Conservation (phyloP, 257 asterid genomes). For the Knoxia roxburghii region DNA sequence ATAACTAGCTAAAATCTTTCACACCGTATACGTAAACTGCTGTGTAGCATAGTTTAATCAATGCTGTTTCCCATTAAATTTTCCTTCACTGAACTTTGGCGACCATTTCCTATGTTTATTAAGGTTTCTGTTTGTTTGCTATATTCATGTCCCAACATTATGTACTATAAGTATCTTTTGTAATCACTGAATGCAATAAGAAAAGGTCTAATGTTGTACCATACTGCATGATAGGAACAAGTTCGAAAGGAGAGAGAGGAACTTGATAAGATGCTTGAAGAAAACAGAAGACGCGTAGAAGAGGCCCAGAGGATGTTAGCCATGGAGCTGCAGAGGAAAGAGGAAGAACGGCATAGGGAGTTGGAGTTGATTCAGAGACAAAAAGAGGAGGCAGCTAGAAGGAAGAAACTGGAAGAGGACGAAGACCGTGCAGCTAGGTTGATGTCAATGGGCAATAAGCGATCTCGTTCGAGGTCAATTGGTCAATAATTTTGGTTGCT, state of each 20-base stretch:
- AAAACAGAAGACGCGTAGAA: constrained; percentile 83
- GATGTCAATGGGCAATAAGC: constrained; percentile 32
- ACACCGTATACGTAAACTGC: neutral
- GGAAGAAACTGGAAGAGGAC: constrained; percentile 66
- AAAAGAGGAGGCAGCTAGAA: constrained; percentile 74
- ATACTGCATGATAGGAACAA: constrained; percentile 48
- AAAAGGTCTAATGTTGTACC: neutral
- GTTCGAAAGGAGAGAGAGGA: constrained; percentile 91
- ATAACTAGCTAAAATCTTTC: neutral
- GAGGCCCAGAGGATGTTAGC: constrained; percentile 90
- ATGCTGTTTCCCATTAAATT: neutral
- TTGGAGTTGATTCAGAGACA: constrained; percentile 83
- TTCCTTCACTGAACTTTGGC: neutral
- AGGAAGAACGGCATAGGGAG: constrained; percentile 78
- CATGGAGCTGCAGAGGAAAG: constrained; percentile 66
- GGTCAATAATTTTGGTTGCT: constrained; percentile 27
- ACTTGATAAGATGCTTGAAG: constrained; percentile 92
- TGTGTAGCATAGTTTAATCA: neutral
- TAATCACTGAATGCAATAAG: neutral
- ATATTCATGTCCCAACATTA: neutral
- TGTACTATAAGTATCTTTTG: neutral
- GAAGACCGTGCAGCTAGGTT: constrained; percentile 51
- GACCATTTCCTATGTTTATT: neutral
- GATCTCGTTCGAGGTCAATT: constrained; percentile 41
- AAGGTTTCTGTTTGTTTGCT: neutral